Evolutionary conservation across 2,329 filamentous ascomycete genomes (phyloP), one percentile per base, ranked within the genome.

Genomic region (Neonectria faginata): DNA sequence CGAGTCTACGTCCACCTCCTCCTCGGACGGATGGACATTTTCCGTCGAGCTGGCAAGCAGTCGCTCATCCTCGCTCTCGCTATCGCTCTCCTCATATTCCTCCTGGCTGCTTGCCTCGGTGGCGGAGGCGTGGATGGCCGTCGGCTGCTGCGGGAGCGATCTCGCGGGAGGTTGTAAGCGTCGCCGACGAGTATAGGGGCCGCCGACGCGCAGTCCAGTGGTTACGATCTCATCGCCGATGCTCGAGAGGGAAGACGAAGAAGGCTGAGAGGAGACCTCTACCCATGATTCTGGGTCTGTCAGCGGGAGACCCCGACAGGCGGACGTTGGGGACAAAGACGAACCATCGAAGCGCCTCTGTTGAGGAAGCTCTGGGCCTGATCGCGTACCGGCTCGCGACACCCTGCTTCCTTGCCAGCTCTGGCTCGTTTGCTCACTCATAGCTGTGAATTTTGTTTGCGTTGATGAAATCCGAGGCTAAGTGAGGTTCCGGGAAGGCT

Each of bases 21-120:
- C 76, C 50, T 79, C 77, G 16, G 79, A 76, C 48, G 80, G 75
- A 63, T 79, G 76, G 11, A 75, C 74, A 61, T 87, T 84, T 71
- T 90, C 88, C 50, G 82, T 84, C 14, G 88, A 90, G 70, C 86
- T 89, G 2, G 85, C 84, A 74, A 90, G 77, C 11, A 87, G 71
- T 14, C 86, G 87, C 73, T 97, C 94, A 45, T 94, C 93, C 67
- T 97, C 94, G 79, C 88, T 97, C 78, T 97, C 94, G 67, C 92
- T 97, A 82, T 97, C 94, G 67, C 82, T 97, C 94, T 67, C 94
- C 36, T 97, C 93, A 74, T 97, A 97, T 80, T 97, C 94, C 72
- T 97, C 94, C 77, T 97, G 93, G 74, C 94, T 97, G 79, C 93
- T 97, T 33, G 84, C 82, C 51, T 82, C 82, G 60, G 81, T 82